These are phyloP conservation scores for Aphanomyces invadans DNA, from an alignment of 352 stramenopile genomes.

Conservation along the genomic window DNA sequence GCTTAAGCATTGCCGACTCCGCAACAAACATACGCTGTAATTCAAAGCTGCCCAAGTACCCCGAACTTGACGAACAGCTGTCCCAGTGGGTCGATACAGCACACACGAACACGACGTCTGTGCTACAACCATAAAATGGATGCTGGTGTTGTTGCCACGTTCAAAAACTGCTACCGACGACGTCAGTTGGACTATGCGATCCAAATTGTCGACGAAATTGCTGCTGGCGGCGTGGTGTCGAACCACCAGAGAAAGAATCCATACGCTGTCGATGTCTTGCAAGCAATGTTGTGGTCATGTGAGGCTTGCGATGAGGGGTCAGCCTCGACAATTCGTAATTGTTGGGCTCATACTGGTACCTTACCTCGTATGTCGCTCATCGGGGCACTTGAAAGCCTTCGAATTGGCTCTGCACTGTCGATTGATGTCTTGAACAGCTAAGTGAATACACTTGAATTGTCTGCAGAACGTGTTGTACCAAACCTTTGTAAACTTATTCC, in stretches of 20 bases:
- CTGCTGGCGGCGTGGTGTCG: background rate
- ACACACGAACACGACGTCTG: background rate
- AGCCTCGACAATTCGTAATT: conserved; percentile 10
- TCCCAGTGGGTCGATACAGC: background rate
- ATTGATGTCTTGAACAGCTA: background rate
- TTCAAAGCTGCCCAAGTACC: background rate
- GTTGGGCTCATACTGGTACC: background rate
- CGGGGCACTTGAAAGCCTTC: background rate
- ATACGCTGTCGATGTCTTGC: conserved; percentile 2
- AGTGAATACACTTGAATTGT: background rate
- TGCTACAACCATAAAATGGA: conserved; percentile 10
- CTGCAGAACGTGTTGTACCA: background rate
- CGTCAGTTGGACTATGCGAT: conserved; percentile 2
- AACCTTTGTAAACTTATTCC: background rate
- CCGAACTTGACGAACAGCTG: background rate
- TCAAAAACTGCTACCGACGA: conserved; percentile 2
- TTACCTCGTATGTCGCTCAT: background rate
- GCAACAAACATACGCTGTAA: background rate
- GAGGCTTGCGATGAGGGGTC: background rate
- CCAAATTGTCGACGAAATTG: background rate
- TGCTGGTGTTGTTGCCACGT: background rate
- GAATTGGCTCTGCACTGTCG: background rate
- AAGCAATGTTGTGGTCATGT: background rate
- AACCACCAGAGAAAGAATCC: background rate
- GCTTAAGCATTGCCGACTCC: background rate